Evolutionary conservation across 1,139 yeast species (phyloP), one percentile per base, ranked within the genome.

Genomic region (Diutina mesorugosa): DNA sequence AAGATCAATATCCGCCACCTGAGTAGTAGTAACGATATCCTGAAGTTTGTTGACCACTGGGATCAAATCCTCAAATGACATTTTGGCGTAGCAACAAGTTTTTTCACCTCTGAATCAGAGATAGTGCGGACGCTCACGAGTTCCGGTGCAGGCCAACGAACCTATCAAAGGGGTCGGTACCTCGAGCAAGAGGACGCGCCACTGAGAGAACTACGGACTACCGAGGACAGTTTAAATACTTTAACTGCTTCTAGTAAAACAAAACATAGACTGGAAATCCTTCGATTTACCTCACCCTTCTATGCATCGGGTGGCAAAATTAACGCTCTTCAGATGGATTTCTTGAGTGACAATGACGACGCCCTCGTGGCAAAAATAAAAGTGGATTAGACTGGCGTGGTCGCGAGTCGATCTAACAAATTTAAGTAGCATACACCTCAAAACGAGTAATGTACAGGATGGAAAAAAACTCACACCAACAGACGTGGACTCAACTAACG

Each of bases 41-140:
- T 62, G 64, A 59, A 62, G 64, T 57, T 62, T 62, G 57, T 62
- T 62, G 50, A 62, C 64, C 57, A 62, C 64, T 41, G 64, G 64
- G 47, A 62, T 62, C 53, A 62, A 62, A 46, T 62, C 64, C 56
- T 60, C 61, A 48, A 62, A 59, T 56, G 63, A 60, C 64, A 62
- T 62, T 18, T 12, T 26, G 48, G 28, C 48, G 21, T 10, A 26
- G 48, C 48, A 46, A 46, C 48, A 18, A 21, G 28, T 46, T 46
- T 45, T 45, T 18, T 16, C 47, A 18, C 26, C 7, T 8, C 26
- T 45, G 47, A 35, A 10, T 35, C 14, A 35, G 14, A 35, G 41
- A 35, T 35, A 35, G 41, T 35, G 41, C 41, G 41, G 41, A 35
- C 41, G 41, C 41, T 35, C 41, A 10, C 41, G 14, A 35, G n/a